Conservation (phyloP, 441 rosid species). For the Adansonia rubrostipa region DNA sequence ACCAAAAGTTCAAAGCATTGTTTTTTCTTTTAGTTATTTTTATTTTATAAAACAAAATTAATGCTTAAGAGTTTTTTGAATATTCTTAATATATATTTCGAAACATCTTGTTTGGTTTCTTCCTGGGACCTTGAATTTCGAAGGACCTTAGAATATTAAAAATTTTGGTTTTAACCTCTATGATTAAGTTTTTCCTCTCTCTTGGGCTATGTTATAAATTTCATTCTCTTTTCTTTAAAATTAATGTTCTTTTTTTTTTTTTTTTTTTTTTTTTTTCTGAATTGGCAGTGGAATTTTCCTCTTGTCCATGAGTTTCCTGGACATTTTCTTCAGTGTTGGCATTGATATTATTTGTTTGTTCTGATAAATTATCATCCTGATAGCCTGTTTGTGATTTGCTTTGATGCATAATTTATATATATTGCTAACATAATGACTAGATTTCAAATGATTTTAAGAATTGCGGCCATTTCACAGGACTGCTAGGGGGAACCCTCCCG, state of each 20-base stretch:
- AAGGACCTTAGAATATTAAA: background rate
- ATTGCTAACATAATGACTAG: constrained; percentile 2
- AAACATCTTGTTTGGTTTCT: background rate
- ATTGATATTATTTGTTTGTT: background rate
- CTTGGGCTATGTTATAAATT: background rate
- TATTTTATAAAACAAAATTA: background rate
- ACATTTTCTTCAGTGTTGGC: background rate
- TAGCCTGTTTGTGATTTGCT: background rate
- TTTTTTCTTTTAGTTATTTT: background rate
- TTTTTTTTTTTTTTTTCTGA: background rate
- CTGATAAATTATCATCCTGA: background rate
- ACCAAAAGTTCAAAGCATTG: background rate
- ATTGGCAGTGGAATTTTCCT: background rate
- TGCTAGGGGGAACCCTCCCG: constrained; percentile 87
- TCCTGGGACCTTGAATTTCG: background rate
- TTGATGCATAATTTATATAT: background rate
- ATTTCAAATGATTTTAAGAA: constrained; percentile 33
- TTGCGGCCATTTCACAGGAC: constrained; percentile 61
- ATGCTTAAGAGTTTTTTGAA: background rate
- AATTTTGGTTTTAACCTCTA: background rate
- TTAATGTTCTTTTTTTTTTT: background rate
- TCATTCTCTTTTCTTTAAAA: background rate
- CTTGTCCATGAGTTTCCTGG: background rate
- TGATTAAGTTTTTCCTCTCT: background rate
- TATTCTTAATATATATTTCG: background rate